Evolutionary conservation across 73 alveolate genomes (phyloP).

Genomic region (Paramecium sonneborni): DNA sequence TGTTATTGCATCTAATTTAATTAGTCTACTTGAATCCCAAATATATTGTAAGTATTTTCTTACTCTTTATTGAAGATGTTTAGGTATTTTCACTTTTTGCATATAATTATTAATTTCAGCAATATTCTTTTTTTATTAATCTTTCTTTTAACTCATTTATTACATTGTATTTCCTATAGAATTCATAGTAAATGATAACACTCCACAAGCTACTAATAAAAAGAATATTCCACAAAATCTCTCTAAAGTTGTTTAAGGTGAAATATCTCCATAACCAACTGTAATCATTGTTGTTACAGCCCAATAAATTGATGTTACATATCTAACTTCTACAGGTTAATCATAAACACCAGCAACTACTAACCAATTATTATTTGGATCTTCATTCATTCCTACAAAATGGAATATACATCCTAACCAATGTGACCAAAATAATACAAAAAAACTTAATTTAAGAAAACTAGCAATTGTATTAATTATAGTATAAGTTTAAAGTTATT

Average conservation of each 20-base stretch:
- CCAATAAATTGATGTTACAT: slow-evolving; percentile 80
- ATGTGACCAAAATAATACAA: slow-evolving; percentile 59
- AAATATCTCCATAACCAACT: slow-evolving; percentile 86
- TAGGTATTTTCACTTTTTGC: slow-evolving; percentile 57
- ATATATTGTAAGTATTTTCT: slow-evolving; percentile 62
- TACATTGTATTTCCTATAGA: slow-evolving; percentile 63
- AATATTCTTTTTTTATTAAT: neutral
- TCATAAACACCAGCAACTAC: neutral
- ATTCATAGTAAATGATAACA: slow-evolving; percentile 72
- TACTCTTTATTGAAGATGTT: slow-evolving; percentile 42
- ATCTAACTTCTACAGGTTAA: slow-evolving; percentile 4
- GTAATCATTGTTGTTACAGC: slow-evolving; percentile 82
- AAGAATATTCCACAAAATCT: slow-evolving; percentile 73
- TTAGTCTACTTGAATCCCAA: slow-evolving; percentile 28
- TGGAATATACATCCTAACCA: slow-evolving; percentile 57
- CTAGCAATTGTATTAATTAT: neutral
- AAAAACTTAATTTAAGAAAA: slow-evolving; percentile 18
- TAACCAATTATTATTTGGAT: neutral
- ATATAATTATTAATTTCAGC: slow-evolving; percentile 62
- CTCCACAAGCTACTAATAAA: slow-evolving; percentile 72
- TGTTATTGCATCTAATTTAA: neutral
- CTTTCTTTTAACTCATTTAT: slow-evolving; percentile 43
- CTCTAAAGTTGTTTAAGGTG: slow-evolving; percentile 71
- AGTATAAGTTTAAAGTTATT: neutral
- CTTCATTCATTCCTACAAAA: slow-evolving; percentile 18